phyloP scores from a whole-genome alignment of 805 yeast genomes.

The Starmerella floricola region DNA sequence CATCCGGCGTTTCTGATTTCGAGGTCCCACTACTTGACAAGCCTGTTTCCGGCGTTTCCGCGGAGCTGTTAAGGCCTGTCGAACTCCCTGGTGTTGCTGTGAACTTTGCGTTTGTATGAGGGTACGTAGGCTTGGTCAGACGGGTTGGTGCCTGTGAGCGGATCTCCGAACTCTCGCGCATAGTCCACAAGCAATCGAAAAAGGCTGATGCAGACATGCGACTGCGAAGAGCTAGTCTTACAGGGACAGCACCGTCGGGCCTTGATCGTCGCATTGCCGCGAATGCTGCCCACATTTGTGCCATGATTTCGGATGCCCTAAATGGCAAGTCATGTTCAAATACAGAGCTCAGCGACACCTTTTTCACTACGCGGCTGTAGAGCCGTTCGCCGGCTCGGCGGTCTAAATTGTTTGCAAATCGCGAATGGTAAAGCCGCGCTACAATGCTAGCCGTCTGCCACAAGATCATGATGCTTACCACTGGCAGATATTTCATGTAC shows the following conservation, averaged over 20 bases:
- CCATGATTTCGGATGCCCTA: conserved; percentile 86
- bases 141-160: conserved; percentile 29
- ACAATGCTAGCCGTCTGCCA: conserved; percentile 91
- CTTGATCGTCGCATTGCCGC: conserved; percentile 39
- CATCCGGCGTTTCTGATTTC: too few relatives aligned
- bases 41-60: too few relatives aligned
- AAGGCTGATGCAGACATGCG: conserved; percentile 89
- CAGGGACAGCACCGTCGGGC: conserved; percentile 29
- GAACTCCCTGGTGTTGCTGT: too few relatives aligned
- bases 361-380: conserved; percentile 25
- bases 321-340: conserved; percentile 86
- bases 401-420: conserved; percentile 55
- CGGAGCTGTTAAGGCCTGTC: too few relatives aligned
- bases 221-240: conserved; percentile 43
- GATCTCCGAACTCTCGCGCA: conserved; percentile 83
- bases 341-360: conserved; percentile 70
- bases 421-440: conserved; percentile 65
- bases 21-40: too few relatives aligned
- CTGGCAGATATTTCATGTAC: conserved; percentile 67
- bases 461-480: conserved; percentile 59
- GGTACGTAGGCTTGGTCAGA: conserved; percentile 16
- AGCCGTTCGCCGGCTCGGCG: conserved; percentile 56
- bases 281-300: conserved; percentile 83
- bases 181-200: conserved; percentile 76
- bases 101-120: too few relatives aligned